Percentiles rank a stretch among this genome's conserved stretches.
Evolutionary conservation across 164 flowering plant species (phyloP).

Genomic region (Chimonanthus salicifolius): DNA sequence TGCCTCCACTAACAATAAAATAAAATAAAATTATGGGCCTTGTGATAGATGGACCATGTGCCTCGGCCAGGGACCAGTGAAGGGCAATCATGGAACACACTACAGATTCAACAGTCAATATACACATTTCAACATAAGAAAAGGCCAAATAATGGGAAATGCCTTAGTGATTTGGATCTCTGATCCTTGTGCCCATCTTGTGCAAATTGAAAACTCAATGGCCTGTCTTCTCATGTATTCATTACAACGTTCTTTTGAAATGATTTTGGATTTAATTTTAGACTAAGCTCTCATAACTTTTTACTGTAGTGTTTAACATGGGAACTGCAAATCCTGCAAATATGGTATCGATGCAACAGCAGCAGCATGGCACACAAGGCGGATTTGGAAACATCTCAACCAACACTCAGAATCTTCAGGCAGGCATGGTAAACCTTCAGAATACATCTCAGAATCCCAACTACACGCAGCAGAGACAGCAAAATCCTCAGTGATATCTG

Average conservation of each 20-base stretch:
- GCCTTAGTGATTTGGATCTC: not conserved
- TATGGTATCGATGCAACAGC: conserved; percentile 67
- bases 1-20: no score
- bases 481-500: conserved; percentile 42
- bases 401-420: conserved; percentile 66
- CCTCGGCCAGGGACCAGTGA: no score
- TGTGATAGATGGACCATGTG: no score
- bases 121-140: no score
- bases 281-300: not conserved
- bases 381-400: conserved; percentile 59
- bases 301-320: conserved; percentile 72
- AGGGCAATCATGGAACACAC: no score
- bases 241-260: not conserved
- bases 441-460: conserved; percentile 55
- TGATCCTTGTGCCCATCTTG: not conserved
- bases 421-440: conserved; percentile 57
- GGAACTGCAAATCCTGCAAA: conserved; percentile 51
- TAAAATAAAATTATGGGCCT: no score
- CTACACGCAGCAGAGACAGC: conserved; percentile 72
- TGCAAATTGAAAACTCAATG: not conserved
- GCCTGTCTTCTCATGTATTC: not conserved
- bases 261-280: not conserved
- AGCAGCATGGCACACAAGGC: conserved; percentile 51
- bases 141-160: no score
- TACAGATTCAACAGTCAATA: no score